phyloP scores from a whole-genome alignment of 2,329 filamentous ascomycete species.

The Cercospora janseana region DNA sequence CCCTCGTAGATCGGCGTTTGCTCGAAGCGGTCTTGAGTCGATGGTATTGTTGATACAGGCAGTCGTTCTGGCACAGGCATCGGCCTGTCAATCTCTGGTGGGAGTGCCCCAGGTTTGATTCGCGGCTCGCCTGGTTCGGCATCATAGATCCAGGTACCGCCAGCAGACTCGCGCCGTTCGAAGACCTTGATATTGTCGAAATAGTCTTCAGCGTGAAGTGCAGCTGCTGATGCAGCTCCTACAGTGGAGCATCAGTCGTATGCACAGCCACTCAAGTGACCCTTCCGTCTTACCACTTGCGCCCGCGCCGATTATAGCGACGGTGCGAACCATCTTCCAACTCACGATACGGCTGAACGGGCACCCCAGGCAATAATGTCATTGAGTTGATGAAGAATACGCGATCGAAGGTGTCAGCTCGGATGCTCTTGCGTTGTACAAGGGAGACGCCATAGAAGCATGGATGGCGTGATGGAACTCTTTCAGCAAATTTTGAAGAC shows the following conservation, averaged over 20 bases:
- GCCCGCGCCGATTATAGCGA: slow-evolving; percentile 38
- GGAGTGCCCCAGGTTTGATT: slow-evolving; percentile 47
- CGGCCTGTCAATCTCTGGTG: slow-evolving; percentile 48
- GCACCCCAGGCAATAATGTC: neutral
- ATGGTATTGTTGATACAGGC: slow-evolving; percentile 44
- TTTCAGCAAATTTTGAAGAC: too few relatives aligned
- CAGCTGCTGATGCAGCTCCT: slow-evolving; percentile 39
- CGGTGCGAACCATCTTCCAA: slow-evolving; percentile 32
- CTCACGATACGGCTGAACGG: neutral
- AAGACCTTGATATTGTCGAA: slow-evolving; percentile 40
- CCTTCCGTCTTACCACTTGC: slow-evolving; percentile 15
- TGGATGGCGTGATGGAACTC: slow-evolving; percentile 9
- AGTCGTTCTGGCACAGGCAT: slow-evolving; percentile 47
- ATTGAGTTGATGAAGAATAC: neutral
- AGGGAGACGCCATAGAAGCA: slow-evolving; percentile 8
- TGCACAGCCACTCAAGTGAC: slow-evolving; percentile 14
- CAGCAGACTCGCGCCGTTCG: slow-evolving; percentile 37
- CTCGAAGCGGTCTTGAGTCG: slow-evolving; percentile 46
- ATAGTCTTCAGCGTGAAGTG: slow-evolving; percentile 37
- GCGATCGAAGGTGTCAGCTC: neutral
- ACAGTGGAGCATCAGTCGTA: neutral
- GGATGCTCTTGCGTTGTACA: neutral
- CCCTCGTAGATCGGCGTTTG: slow-evolving; percentile 54
- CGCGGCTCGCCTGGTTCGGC: slow-evolving; percentile 40
- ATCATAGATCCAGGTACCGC: slow-evolving; percentile 52